Base-by-base conservation (phyloP, 805 yeast genomes). In the Saccharomycopsis babjevae region DNA sequence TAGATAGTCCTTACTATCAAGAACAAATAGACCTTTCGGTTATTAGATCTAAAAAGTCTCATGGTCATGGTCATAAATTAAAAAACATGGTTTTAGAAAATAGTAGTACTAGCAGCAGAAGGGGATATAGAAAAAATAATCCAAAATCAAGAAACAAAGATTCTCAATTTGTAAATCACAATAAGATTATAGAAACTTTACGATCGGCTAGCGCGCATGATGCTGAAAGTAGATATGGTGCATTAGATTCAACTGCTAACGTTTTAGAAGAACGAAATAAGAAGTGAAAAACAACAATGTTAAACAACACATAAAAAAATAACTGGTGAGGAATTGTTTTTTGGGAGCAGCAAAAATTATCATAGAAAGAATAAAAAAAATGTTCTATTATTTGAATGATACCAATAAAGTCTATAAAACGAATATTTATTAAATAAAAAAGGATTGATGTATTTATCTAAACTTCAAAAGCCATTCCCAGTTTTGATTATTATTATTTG, bases 381-480 rank as follows among this genome's bases (percentile, higher is more conserved):
- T 34, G 38, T 34, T 34, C 38, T 34, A 34, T 34, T 40, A 40
- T 16, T 10, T n/a, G 20, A 25, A 52, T n/a, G 4, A 11, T 20
- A 32, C 11, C 3, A 32, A 32, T 15, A 52, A 32, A 52, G 40
- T 36, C 40, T n/a, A 32, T 39, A 46, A 22, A 46, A 25, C 15
- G 16, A 46, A 46, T 46, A 20, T 25, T 22, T 22, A 46, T 25
- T 20, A 46, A 46, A 46, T 22, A 46, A 46, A 18, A 54, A 28
- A 30, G 18, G 10, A 16, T 32, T 4, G 16, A 43, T 18, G 20
- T 30, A 54, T 15, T 56, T 25, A 62, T 46, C 59, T 59, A 46
- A 62, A 62, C 50, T 62, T 62, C 25, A 59, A 32, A n/a, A 62
- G 40, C 64, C 64, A 62, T 34, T 62, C 62, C 64, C 64, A 62